Evolutionary conservation across 768 basidiomycete species (phyloP).

Genomic region (Lentinula lateritia): DNA sequence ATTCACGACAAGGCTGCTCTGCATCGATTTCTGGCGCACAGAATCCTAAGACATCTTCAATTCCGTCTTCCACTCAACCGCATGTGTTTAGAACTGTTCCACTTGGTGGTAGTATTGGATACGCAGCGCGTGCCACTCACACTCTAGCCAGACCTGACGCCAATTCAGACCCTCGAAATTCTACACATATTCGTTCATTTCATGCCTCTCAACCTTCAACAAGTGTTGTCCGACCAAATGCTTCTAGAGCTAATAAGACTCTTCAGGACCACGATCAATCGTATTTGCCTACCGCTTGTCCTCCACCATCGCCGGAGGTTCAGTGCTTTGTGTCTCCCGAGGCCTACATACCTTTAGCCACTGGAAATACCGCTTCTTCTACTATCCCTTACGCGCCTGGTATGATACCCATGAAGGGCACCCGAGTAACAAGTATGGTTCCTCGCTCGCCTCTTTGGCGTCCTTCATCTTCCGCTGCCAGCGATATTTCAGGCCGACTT

Average conservation of each 20-base stretch:
- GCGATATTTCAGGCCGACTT: not conserved
- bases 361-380: not conserved
- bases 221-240: not conserved
- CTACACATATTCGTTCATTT: not conserved
- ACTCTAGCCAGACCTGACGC: not conserved
- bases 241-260: not conserved
- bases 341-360: not conserved
- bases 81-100: not conserved
- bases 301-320: not conserved
- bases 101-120: not conserved
- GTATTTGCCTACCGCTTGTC: not conserved
- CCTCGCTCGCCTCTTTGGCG: not conserved
- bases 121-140: not conserved
- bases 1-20: not conserved
- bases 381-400: not conserved
- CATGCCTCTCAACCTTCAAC: not conserved
- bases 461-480: not conserved
- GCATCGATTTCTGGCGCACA: not conserved
- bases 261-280: not conserved
- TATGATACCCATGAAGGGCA: not conserved
- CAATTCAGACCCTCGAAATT: not conserved
- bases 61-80: not conserved
- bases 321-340: not conserved
- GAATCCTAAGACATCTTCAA: not conserved
- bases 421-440: not conserved